Base-by-base conservation (phyloP, 2,329 filamentous ascomycete genomes). In the Nemania sp. region DNA sequence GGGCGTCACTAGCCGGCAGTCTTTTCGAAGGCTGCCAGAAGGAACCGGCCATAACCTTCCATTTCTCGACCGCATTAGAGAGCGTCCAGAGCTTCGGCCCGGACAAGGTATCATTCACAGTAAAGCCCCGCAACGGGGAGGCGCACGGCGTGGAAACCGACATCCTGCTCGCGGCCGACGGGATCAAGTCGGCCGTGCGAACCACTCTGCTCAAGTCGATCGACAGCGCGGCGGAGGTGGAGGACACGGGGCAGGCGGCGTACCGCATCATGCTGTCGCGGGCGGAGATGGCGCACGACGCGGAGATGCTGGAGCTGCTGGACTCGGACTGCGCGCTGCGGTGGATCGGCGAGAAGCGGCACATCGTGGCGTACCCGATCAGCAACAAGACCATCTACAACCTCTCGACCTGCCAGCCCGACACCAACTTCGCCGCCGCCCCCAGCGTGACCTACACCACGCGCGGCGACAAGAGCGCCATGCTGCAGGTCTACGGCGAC, bases 311-410 rank as follows among this genome's bases (percentile, higher is more conserved):
- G 61, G 84, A 81, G n/a, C 84, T 94, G 10, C 83, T 94, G 24
- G 88, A 92, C 72, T 84, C 85, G 51, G 87, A 93, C 74, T 83
- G 86, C 56, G 91, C 91, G 2, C 90, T 89, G 45, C 87, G 92
- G 57, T 94, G 92, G 92, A 91, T 94, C 59, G 92, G 92, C 35
- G 89, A 89, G 76, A 87, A 87, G 73, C 86, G 91, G 1, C 92
- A 94, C 79, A 91, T 93, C 77, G 92, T 94, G 73, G 91, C 91
- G 0, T 95, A 94, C 77, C 89, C 92, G 0, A 89, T 95, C 51
- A 85, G 87, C 69, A 87, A 85, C 75, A 88, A 92, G 74, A 84
- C 83, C 41, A 85, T 90, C 73, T 91, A 90, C 80, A 91, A 91
- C 78, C 80, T 91, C 38, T 89, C 88, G 13, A 85, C 88, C 11